These are phyloP conservation scores for Ceratocystis papillata DNA, from an alignment of 2,329 filamentous ascomycete genomes.

Conservation along the genomic window DNA sequence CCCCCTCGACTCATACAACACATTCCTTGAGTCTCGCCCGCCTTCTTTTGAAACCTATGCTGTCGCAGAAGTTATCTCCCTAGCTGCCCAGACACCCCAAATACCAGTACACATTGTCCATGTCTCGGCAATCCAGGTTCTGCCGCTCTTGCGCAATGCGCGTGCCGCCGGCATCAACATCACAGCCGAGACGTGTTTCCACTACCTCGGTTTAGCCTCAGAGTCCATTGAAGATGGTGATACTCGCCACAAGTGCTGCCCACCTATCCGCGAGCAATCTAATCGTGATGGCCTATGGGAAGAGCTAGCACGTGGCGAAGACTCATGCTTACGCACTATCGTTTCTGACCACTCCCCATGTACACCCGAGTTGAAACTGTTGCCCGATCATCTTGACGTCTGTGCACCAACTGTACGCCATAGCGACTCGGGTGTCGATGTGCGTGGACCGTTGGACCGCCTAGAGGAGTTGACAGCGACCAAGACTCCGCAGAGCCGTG, in stretches of 20 bases:
- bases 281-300: constrained; percentile 84
- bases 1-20: constrained; percentile 66
- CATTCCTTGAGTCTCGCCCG: constrained; percentile 84
- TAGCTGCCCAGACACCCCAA: constrained; percentile 67
- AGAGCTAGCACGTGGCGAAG: constrained; percentile 52
- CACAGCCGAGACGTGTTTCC: constrained; percentile 91
- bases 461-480: constrained; percentile 29
- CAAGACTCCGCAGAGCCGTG: constrained; percentile 32
- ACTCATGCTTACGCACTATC: constrained; percentile 80
- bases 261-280: constrained; percentile 67
- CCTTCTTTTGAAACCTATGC: constrained; percentile 85
- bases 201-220: constrained; percentile 76
- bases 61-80: constrained; percentile 71
- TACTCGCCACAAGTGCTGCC: constrained; percentile 90
- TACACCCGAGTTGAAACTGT: constrained; percentile 84
- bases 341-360: constrained; percentile 95
- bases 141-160: constrained; percentile 67
- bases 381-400: constrained; percentile 48
- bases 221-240: constrained; percentile 76
- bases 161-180: constrained; percentile 66
- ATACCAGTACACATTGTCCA: constrained; percentile 90
- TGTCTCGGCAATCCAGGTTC: constrained; percentile 77
- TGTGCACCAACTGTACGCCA: constrained; percentile 34
- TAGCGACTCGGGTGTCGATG: constrained; percentile 44
- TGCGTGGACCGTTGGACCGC: constrained; percentile 33